A percentile compares a stretch with the other conserved stretches of the same genome.
These are phyloP conservation scores for Hura crepitans DNA, from an alignment of 441 rosid species.

Conservation along the genomic window DNA sequence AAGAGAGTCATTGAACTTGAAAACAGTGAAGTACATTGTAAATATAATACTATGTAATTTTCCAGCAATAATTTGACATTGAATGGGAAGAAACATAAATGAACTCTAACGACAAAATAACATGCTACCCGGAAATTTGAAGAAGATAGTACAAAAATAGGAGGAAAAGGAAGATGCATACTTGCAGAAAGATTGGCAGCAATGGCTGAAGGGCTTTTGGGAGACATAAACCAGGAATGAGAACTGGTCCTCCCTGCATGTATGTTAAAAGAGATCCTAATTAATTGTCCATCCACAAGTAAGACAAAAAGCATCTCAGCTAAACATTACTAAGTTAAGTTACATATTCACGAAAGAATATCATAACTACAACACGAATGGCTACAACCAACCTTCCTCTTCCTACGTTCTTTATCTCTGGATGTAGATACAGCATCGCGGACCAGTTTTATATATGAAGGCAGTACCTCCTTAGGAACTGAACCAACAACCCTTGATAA, in stretches of 20 bases:
- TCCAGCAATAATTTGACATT: background rate
- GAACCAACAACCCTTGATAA: conserved; percentile 83
- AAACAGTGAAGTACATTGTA: background rate
- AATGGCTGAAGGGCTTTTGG: conserved; percentile 94
- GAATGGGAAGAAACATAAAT: background rate
- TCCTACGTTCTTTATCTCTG: conserved; percentile 91
- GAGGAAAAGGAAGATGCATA: conserved; percentile 26
- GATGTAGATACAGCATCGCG: conserved; percentile 98
- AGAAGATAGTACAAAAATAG: background rate
- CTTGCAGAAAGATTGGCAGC: conserved; percentile 96
- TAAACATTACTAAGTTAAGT: background rate
- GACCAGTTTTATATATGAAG: conserved; percentile 80
- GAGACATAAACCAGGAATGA: conserved; percentile 91
- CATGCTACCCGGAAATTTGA: background rate
- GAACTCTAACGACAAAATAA: background rate
- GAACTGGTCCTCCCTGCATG: conserved; percentile 86
- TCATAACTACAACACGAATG: background rate
- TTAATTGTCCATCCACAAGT: conserved; percentile 20
- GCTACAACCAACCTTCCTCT: conserved; percentile 60
- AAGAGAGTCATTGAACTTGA: background rate
- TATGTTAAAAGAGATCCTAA: conserved; percentile 15
- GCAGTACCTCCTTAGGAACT: conserved; percentile 92
- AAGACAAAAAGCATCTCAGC: conserved; percentile 4
- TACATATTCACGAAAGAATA: background rate
- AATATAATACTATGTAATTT: background rate